A percentile compares a stretch with the other conserved stretches of the same genome.
Conservation (phyloP, 306 rosid genomes). For the Gastrolobium villosum region DNA sequence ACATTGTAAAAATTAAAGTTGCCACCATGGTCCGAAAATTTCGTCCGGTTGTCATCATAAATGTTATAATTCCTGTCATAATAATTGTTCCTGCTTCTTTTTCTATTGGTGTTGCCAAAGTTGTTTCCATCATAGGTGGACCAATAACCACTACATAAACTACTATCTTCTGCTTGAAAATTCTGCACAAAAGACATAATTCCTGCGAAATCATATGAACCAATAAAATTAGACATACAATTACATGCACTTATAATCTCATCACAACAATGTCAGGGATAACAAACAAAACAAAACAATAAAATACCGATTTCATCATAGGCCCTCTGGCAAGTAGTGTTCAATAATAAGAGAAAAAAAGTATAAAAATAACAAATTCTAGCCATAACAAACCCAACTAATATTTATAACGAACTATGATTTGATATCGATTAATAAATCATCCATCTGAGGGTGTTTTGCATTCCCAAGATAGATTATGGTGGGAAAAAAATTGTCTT, state of each 20-base stretch:
- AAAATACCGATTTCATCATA: neutral
- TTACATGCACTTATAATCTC: neutral
- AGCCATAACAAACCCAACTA: constrained; percentile 3
- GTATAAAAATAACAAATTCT: neutral
- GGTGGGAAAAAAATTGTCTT: neutral
- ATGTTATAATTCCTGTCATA: constrained; percentile 49
- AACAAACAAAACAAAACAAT: neutral
- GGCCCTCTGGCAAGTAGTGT: constrained; percentile 22
- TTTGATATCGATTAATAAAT: neutral
- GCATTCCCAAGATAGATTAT: neutral
- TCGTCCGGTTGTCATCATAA: constrained; percentile 53
- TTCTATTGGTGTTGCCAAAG: constrained; percentile 54
- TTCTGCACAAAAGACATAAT: constrained; percentile 71
- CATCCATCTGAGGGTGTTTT: neutral
- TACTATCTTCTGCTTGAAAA: constrained; percentile 63
- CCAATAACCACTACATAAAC: constrained; percentile 60
- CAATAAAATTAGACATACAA: constrained; percentile 33
- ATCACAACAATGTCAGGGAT: neutral
- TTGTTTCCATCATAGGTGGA: constrained; percentile 58
- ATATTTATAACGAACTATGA: neutral
- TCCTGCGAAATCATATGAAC: constrained; percentile 54
- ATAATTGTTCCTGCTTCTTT: constrained; percentile 64
- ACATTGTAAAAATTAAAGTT: constrained; percentile 47
- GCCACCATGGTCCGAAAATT: constrained; percentile 51
- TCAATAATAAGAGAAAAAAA: neutral